Conservation (phyloP, 192 early-diverging fungal genomes). For the Backusella psychrophila region DNA sequence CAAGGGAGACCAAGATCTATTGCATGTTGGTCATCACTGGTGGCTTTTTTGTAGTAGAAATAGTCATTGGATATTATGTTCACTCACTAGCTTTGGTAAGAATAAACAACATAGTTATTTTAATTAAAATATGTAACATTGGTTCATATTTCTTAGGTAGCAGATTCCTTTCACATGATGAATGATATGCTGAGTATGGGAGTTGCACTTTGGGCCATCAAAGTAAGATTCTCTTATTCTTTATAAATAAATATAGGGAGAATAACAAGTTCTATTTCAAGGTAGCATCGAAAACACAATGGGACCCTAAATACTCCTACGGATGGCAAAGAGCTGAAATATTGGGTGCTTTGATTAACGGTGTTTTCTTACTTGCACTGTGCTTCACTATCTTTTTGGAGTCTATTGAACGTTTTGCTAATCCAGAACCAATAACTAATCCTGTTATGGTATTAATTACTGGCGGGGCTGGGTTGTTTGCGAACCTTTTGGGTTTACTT, state of each 20-base stretch:
- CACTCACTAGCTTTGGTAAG: constrained; percentile 70
- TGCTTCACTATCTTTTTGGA: constrained; percentile 90
- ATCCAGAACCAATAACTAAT: constrained; percentile 63
- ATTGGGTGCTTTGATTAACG: constrained; percentile 90
- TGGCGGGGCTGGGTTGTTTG: constrained; percentile 70
- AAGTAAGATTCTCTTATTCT: constrained; percentile 27
- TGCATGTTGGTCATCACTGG: constrained; percentile 56
- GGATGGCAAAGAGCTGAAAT: constrained; percentile 92
- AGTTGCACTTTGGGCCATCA: constrained; percentile 79
- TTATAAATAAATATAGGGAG: constrained; percentile 5
- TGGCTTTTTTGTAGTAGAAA: constrained; percentile 77
- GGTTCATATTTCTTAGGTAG: constrained; percentile 40
- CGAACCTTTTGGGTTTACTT: constrained; percentile 79
- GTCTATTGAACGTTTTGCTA: constrained; percentile 79
- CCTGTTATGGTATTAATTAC: constrained; percentile 77
- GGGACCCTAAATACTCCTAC: constrained; percentile 71
- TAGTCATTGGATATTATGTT: constrained; percentile 73
- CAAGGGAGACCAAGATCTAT: constrained; percentile 2
- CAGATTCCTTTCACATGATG: constrained; percentile 94
- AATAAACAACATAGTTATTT: background rate
- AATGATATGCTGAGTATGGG: constrained; percentile 78
- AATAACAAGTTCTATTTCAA: constrained; percentile 16
- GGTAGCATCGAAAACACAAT: constrained; percentile 60
- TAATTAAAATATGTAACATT: background rate
- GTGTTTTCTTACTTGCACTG: constrained; percentile 83